Evolutionary conservation across 2,329 filamentous ascomycete genomes (phyloP).

Genomic region (Diaporthe caulivora): DNA sequence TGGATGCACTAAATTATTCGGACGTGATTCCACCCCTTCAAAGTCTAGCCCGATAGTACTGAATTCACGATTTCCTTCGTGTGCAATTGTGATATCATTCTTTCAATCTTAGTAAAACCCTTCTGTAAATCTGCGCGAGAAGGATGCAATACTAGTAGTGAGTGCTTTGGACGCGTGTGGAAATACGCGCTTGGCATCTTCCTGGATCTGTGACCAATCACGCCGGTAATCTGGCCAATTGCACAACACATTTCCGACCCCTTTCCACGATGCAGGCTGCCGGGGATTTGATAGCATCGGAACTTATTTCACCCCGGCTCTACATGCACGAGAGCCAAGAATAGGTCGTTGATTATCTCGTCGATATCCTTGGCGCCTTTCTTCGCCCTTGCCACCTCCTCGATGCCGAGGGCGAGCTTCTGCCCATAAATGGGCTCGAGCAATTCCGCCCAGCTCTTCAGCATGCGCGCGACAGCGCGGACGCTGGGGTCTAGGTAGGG

Average conservation of each 20-base stretch:
- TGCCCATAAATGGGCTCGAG: not conserved
- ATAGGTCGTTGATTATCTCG: not conserved
- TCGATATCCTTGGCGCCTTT: not conserved
- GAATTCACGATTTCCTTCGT: no score
- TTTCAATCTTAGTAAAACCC: no score
- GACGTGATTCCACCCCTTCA: not conserved
- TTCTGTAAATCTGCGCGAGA: not conserved
- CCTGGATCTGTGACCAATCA: not conserved
- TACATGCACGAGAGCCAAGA: no score
- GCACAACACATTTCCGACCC: not conserved
- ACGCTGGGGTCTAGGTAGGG: not conserved
- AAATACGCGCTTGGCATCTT: not conserved
- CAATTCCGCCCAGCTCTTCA: not conserved
- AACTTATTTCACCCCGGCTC: not conserved
- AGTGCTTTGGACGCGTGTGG: not conserved
- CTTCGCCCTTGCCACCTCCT: not conserved
- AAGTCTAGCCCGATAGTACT: no score
- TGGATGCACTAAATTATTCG: no score
- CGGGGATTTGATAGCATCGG: not conserved
- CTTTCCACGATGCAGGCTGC: not conserved
- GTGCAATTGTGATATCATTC: no score
- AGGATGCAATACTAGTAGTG: not conserved
- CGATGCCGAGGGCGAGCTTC: not conserved
- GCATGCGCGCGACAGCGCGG: not conserved
- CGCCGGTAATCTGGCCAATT: not conserved